phyloP scores from a whole-genome alignment of 306 rosid genomes.

The Rosa rugosa region DNA sequence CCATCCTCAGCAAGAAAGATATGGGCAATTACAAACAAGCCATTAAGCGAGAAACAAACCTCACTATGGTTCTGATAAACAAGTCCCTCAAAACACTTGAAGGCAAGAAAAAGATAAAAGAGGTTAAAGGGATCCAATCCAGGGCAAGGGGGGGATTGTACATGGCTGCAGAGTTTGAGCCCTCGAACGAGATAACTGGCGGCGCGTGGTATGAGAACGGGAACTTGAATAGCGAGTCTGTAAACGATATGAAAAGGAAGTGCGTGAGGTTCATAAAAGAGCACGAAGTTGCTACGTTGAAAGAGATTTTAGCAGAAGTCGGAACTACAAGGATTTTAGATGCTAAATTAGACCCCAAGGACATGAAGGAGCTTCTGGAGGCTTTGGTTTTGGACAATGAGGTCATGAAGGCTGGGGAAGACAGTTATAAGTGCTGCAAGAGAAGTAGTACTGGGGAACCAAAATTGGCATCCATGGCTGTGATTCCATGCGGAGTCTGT shows the following conservation, averaged over 20 bases:
- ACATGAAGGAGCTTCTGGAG: constrained; percentile 48
- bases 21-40: constrained; percentile 63
- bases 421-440: constrained; percentile 59
- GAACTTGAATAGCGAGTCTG: constrained; percentile 41
- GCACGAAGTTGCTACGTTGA: constrained; percentile 50
- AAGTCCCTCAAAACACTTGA: constrained; percentile 54
- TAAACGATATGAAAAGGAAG: constrained; percentile 33
- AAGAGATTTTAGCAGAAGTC: constrained; percentile 42
- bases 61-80: constrained; percentile 35
- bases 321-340: constrained; percentile 24
- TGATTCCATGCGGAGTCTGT: constrained; percentile 79
- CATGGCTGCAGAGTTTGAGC: constrained; percentile 66
- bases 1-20: constrained; percentile 48
- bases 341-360: not conserved
- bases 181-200: constrained; percentile 62
- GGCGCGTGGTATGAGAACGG: constrained; percentile 67
- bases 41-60: constrained; percentile 47
- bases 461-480: constrained; percentile 48
- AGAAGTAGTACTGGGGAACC: constrained; percentile 42
- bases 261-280: constrained; percentile 38
- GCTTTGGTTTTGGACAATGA: constrained; percentile 61
- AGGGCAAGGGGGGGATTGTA: constrained; percentile 59
- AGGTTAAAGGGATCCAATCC: constrained; percentile 52
- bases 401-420: constrained; percentile 50
- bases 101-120: constrained; percentile 54